These are phyloP conservation scores for Kwoniella sp. DNA, from an alignment of 768 basidiomycete species.

Conservation along the genomic window DNA sequence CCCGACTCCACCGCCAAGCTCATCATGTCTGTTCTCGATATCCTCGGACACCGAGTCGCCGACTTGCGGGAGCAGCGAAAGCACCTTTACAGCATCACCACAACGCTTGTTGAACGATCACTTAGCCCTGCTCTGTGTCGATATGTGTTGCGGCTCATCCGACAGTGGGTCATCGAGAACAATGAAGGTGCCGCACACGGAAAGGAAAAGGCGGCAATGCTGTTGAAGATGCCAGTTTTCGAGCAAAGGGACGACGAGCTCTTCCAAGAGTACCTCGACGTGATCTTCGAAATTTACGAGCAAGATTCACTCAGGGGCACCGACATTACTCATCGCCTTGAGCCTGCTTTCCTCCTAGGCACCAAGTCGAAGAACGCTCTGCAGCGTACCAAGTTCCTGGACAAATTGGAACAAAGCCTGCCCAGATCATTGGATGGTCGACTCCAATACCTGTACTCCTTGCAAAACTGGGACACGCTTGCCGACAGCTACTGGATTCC, in stretches of 20 bases:
- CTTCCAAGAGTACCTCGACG: conserved; percentile 78
- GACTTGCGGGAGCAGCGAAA: conserved; percentile 84
- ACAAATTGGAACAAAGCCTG: conserved; percentile 83
- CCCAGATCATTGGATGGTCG: conserved; percentile 79
- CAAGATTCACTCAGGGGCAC: conserved; percentile 81
- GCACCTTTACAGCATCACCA: conserved; percentile 74
- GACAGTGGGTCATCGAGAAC: conserved; percentile 89
- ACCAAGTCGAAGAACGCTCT: conserved; percentile 78
- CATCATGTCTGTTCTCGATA: conserved; percentile 73
- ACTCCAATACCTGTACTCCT: conserved; percentile 83
- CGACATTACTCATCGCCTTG: conserved; percentile 88
- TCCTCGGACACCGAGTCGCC: conserved; percentile 77
- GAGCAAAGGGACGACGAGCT: conserved; percentile 72
- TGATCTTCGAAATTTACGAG: conserved; percentile 93
- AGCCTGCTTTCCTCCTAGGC: conserved; percentile 89
- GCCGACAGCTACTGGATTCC: conserved; percentile 93
- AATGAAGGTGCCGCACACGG: conserved; percentile 54
- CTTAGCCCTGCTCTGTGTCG: conserved; percentile 75
- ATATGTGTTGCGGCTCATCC: conserved; percentile 80
- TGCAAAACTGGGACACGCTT: conserved; percentile 92
- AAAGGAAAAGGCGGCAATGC: conserved; percentile 87
- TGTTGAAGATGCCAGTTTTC: conserved; percentile 84
- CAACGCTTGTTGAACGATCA: conserved; percentile 85
- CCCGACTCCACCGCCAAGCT: conserved; percentile 63
- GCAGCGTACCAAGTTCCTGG: conserved; percentile 82